Percentiles rank a stretch among this genome's conserved stretches.
phyloP scores from a whole-genome alignment of 176 grass and related monocot genomes.

The Eremochloa ophiuroides region DNA sequence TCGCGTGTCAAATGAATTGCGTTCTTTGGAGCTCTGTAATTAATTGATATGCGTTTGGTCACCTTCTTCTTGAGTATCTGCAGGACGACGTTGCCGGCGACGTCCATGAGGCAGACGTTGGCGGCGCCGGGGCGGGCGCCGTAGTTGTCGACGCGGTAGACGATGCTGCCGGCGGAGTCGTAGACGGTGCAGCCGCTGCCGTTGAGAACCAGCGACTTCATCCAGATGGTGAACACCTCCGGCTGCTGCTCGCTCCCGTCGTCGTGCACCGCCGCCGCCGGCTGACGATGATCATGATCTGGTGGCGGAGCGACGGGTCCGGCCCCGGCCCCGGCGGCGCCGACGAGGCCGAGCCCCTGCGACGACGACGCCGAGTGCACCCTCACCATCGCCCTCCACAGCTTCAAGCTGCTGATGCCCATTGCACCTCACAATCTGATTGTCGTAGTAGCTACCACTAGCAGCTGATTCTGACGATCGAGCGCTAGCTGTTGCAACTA shows the following conservation, averaged over 20 bases:
- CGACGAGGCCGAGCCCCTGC: background rate
- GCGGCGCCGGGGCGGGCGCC: slow-evolving; percentile 32
- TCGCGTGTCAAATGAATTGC: background rate
- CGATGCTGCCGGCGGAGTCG: slow-evolving; percentile 60
- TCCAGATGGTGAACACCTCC: slow-evolving; percentile 85
- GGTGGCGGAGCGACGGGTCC: background rate
- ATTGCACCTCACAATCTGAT: background rate
- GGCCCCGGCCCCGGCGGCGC: no score
- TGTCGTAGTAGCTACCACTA: background rate
- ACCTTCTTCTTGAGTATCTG: slow-evolving; percentile 52
- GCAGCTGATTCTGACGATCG: background rate
- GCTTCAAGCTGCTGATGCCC: background rate
- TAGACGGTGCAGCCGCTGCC: slow-evolving; percentile 80
- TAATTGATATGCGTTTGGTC: background rate
- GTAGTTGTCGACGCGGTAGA: slow-evolving; percentile 92
- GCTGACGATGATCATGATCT: background rate
- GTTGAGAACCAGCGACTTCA: slow-evolving; percentile 87
- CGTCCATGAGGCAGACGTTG: slow-evolving; percentile 79
- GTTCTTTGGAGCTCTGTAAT: background rate
- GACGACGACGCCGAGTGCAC: slow-evolving; percentile 20
- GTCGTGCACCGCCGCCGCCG: background rate
- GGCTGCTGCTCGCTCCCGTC: slow-evolving; percentile 35
- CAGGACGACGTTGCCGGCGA: slow-evolving; percentile 53
- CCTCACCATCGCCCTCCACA: slow-evolving; percentile 39
- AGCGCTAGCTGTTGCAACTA: background rate